Conservation (phyloP, 306 rosid genomes). For the Medicago arabica region DNA sequence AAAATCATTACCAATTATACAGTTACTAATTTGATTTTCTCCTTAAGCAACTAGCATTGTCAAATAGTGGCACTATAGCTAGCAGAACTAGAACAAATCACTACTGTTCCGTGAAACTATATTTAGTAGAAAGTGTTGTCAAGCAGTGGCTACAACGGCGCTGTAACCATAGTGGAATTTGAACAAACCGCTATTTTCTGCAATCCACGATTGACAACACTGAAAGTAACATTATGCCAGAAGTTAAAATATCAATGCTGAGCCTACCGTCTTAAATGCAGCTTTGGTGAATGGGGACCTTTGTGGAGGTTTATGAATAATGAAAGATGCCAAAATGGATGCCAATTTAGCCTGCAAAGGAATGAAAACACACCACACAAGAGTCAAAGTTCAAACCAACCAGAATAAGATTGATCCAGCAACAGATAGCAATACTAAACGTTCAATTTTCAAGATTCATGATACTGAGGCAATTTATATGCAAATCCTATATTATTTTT, state of each 20-base stretch:
- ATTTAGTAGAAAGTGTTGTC: neutral
- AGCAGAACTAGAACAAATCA: neutral
- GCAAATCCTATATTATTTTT: conserved; percentile 4
- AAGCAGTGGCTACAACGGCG: neutral
- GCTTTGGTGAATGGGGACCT: conserved; percentile 78
- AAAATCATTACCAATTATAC: neutral
- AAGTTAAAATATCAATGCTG: neutral
- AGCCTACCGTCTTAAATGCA: conserved; percentile 79
- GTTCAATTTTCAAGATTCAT: conserved; percentile 1
- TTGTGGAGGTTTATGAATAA: conserved; percentile 81
- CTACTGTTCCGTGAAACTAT: neutral
- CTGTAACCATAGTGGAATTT: neutral
- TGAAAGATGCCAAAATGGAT: conserved; percentile 83
- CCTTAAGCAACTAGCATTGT: neutral
- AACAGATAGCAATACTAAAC: conserved; percentile 12
- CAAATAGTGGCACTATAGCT: neutral
- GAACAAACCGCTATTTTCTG: neutral
- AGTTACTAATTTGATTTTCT: conserved; percentile 8
- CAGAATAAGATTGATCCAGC: conserved; percentile 7
- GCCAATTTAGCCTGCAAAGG: conserved; percentile 78
- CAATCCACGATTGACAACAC: neutral
- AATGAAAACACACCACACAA: conserved; percentile 19
- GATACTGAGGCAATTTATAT: neutral
- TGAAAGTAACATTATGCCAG: conserved; percentile 3
- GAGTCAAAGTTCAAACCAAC: conserved; percentile 17